A percentile compares a stretch with the other conserved stretches of the same genome.
Conservation (phyloP, 2,329 filamentous ascomycete species). For the Exophiala calicioides region DNA sequence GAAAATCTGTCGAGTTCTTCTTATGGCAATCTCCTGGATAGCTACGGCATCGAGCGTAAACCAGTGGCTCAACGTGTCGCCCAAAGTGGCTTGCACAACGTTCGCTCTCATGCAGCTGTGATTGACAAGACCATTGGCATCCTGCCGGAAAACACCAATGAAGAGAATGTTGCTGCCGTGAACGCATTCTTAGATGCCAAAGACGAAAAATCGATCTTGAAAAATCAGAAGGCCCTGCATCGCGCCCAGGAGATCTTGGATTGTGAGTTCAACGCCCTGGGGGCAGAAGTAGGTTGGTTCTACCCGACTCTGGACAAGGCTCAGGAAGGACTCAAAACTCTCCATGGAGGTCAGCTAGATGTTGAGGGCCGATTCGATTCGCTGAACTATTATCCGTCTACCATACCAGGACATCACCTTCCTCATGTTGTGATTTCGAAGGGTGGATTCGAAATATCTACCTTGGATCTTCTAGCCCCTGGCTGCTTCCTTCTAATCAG, state of each 20-base stretch:
- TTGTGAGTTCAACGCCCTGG: slow-evolving; percentile 38
- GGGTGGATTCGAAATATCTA: slow-evolving; percentile 24
- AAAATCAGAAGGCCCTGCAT: slow-evolving; percentile 31
- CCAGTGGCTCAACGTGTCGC: slow-evolving; percentile 36
- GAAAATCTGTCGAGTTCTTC: background rate
- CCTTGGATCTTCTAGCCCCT: slow-evolving; percentile 29
- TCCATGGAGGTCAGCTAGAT: slow-evolving; percentile 31
- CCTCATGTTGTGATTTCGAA: slow-evolving; percentile 36
- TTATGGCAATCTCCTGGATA: slow-evolving; percentile 33
- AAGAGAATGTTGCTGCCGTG: slow-evolving; percentile 32
- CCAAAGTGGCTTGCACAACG: slow-evolving; percentile 34
- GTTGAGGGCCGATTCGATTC: slow-evolving; percentile 26
- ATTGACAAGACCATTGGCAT: slow-evolving; percentile 40
- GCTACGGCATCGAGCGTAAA: slow-evolving; percentile 37
- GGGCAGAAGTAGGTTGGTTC: slow-evolving; percentile 40
- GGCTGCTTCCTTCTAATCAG: slow-evolving; percentile 29
- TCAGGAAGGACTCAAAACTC: slow-evolving; percentile 24
- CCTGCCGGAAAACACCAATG: slow-evolving; percentile 21
- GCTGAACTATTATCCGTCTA: slow-evolving; percentile 30
- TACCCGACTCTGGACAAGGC: slow-evolving; percentile 33
- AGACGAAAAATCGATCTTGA: slow-evolving; percentile 21
- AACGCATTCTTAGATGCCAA: slow-evolving; percentile 32
- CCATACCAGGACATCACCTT: slow-evolving; percentile 37
- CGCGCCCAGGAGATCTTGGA: slow-evolving; percentile 34
- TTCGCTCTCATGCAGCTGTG: slow-evolving; percentile 33